Evolutionary conservation across 352 stramenopile species (phyloP), one percentile per base, ranked within the genome.

Genomic region (Poterioochromonas sp.): DNA sequence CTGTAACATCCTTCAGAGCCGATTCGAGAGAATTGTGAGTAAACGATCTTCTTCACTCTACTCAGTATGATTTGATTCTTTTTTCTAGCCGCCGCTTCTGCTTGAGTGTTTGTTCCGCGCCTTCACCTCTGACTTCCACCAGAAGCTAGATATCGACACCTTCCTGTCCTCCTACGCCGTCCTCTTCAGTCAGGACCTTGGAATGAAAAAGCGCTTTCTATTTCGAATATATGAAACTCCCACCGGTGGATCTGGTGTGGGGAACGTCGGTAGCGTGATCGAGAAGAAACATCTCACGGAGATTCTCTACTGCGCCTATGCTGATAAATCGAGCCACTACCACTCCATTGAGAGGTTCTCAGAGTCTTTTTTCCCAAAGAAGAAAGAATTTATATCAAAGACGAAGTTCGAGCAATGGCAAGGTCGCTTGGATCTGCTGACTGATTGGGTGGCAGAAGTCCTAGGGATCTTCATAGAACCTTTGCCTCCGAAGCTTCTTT

Each of bases 11-110:
- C 15, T 78, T 32, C 1, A 8, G 2, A 29, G 11, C 26, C 71
- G 47, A n/a, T 78, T 78, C 32, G 71, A 78, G 0, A 20, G 41
- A 29, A 78, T 78, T 40, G 71, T 76, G 41, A 76, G 69, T 44
- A 11, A 15, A 26, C 8, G 49, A 53, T 12, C 32, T 22, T 78
- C 20, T 63, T 26, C 15, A 44, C 22, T 29, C 15, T 12, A 5
- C 39, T 40, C 5, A 20, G 3, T 43, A 26, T 39, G 8, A 37
- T 29, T 44, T 62, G 20, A 29, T 40, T n/a, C 32, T 54, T 2
- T 54, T 34, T 26, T 69, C 1, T 53, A 78, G 71, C 71, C 71
- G 1, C 2, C 2, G 11, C 1, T 26, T 22, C 34, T 78, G 26
- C 39, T 15, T 68, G 71, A 78, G 47, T 11, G 26, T 63, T 12